These are phyloP conservation scores for Russula vinacea DNA, from an alignment of 768 basidiomycete species.

Conservation along the genomic window DNA sequence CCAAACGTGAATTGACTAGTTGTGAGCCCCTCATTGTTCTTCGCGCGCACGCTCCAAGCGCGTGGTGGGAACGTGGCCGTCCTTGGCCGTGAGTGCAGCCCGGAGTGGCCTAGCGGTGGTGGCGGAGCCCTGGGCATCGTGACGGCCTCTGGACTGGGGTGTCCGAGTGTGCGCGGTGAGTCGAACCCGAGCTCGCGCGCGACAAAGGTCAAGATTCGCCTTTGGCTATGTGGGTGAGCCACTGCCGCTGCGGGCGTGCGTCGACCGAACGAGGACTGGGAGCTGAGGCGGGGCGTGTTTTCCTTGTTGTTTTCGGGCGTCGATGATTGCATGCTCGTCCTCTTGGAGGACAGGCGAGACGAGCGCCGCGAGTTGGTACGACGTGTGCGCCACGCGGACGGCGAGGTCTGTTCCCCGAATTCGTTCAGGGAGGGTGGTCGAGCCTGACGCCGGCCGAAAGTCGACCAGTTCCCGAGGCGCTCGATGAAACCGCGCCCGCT, in stretches of 20 bases:
- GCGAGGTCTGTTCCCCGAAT: slow-evolving; percentile 24
- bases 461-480: slow-evolving; percentile 37
- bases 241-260: slow-evolving; percentile 20
- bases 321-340: slow-evolving; percentile 36
- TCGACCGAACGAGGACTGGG: slow-evolving; percentile 34
- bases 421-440: slow-evolving; percentile 26
- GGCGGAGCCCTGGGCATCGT: slow-evolving; percentile 37
- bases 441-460: slow-evolving; percentile 37
- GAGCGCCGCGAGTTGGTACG: slow-evolving; percentile 28
- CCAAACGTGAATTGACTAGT: slow-evolving; percentile 30
- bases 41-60: slow-evolving; percentile 13
- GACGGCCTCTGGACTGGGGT: slow-evolving; percentile 37
- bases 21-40: slow-evolving; percentile 24
- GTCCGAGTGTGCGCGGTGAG: slow-evolving; percentile 45
- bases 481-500: slow-evolving; percentile 18
- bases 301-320: slow-evolving; percentile 33
- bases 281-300: slow-evolving; percentile 19
- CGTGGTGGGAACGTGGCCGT: slow-evolving; percentile 32
- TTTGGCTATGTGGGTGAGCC: slow-evolving; percentile 4
- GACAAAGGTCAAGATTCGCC: slow-evolving; percentile 34
- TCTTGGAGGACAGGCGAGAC: slow-evolving; percentile 30
- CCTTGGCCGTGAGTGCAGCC: background rate
- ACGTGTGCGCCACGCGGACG: slow-evolving; percentile 30
- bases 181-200: slow-evolving; percentile 33
- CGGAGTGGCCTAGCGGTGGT: slow-evolving; percentile 49